Percentiles rank a stretch among this genome's conserved stretches.
phyloP scores from a whole-genome alignment of 306 rosid species.

The Prosopis cineraria region DNA sequence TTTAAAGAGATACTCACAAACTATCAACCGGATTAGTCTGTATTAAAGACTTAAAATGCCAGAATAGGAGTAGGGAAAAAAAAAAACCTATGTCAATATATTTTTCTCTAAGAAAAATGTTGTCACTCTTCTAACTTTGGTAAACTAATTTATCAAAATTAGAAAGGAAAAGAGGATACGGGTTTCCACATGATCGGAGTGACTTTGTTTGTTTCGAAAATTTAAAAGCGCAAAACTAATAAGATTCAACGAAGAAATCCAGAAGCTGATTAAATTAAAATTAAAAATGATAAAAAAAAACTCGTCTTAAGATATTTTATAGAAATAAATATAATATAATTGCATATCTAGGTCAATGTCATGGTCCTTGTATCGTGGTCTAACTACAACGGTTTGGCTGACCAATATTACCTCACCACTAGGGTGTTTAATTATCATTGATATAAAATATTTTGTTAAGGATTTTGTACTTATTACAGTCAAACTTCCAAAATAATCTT shows the following conservation, averaged over 20 bases:
- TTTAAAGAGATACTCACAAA: too few relatives aligned
- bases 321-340: background rate
- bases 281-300: background rate
- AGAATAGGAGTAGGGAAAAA: too few relatives aligned
- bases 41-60: too few relatives aligned
- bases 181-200: too few relatives aligned
- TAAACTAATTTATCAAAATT: too few relatives aligned
- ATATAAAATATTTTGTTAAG: background rate
- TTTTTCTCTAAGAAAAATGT: too few relatives aligned
- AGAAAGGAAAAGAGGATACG: background rate
- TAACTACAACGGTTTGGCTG: background rate
- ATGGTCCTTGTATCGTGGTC: background rate
- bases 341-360: background rate
- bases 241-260: background rate
- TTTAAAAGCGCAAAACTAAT: background rate
- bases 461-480: background rate
- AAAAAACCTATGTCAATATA: too few relatives aligned
- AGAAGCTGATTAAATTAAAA: background rate
- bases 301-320: background rate
- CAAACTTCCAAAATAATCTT: background rate
- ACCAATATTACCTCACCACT: background rate
- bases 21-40: too few relatives aligned
- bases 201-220: background rate
- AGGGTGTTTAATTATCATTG: background rate
- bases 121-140: background rate